Evolutionary conservation across 1,139 yeast species (phyloP).

Genomic region (Diutina sp.): DNA sequence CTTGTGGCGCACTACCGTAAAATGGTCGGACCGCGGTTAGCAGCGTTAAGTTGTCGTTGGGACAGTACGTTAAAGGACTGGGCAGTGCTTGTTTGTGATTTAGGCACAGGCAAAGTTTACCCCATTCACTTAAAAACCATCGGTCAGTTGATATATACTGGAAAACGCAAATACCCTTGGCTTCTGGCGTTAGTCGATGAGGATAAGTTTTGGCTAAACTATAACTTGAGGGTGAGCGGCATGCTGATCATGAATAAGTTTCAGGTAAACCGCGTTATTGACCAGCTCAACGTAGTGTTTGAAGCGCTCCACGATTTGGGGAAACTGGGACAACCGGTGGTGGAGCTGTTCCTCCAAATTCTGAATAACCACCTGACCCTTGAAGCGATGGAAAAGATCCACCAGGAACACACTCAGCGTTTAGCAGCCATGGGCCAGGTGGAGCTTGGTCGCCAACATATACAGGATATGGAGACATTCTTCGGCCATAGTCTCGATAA

Average conservation of each 20-base stretch:
- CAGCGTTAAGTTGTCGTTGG: background rate
- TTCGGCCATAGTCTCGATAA: conserved; percentile 40
- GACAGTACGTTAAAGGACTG: background rate
- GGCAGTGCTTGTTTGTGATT: background rate
- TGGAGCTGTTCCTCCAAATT: background rate
- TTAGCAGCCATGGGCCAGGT: conserved; percentile 11
- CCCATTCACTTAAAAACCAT: conserved; percentile 22
- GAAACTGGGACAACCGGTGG: no score
- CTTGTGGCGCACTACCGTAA: background rate
- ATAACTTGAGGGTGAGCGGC: conserved; percentile 13
- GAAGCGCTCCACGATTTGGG: background rate
- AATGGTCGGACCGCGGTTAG: background rate
- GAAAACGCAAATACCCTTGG: conserved; percentile 14
- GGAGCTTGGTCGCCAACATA: conserved; percentile 13
- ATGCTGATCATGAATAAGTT: conserved; percentile 22
- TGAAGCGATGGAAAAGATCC: conserved; percentile 18
- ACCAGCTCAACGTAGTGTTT: conserved; percentile 6
- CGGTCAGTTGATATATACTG: conserved; percentile 17
- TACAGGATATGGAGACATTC: conserved; percentile 43
- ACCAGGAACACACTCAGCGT: conserved; percentile 2
- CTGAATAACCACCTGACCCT: conserved; percentile 14
- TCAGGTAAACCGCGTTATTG: conserved; percentile 34
- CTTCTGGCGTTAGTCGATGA: background rate
- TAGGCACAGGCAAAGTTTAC: background rate
- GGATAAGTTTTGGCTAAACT: conserved; percentile 25